phyloP scores from a whole-genome alignment of 495 filamentous ascomycete genomes.

The Recurvomyces mirabilis region DNA sequence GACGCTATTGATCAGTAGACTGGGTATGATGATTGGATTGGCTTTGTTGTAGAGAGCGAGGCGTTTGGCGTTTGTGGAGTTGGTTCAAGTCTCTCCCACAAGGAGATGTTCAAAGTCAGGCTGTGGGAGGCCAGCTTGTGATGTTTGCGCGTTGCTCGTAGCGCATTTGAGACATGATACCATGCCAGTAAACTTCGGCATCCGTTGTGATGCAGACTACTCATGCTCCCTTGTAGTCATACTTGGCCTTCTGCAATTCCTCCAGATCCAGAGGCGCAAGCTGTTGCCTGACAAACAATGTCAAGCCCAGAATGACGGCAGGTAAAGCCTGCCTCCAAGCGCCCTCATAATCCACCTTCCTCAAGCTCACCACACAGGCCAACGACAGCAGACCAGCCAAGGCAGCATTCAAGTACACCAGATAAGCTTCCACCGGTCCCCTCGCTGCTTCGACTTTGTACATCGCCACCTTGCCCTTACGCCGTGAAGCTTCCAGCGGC shows the following conservation, averaged over 20 bases:
- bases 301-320: constrained; percentile 37
- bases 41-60: not conserved
- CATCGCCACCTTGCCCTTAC: constrained; percentile 14
- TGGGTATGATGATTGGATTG: not conserved
- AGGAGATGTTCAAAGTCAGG: not conserved
- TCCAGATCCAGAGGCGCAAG: constrained; percentile 47
- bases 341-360: constrained; percentile 6
- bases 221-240: constrained; percentile 51
- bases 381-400: constrained; percentile 26
- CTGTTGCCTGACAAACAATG: constrained; percentile 38
- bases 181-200: not conserved
- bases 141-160: not conserved
- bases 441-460: constrained; percentile 15
- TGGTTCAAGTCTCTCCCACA: not conserved
- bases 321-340: constrained; percentile 22
- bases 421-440: constrained; percentile 33
- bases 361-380: constrained; percentile 9
- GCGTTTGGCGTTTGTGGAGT: not conserved
- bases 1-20: constrained; percentile 82
- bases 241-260: constrained; percentile 43
- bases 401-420: constrained; percentile 39
- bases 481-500: constrained; percentile 27
- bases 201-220: not conserved
- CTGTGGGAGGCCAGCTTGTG: not conserved
- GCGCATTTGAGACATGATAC: not conserved